phyloP scores from a whole-genome alignment of 257 asterid genomes.

The Solanum chilense region DNA sequence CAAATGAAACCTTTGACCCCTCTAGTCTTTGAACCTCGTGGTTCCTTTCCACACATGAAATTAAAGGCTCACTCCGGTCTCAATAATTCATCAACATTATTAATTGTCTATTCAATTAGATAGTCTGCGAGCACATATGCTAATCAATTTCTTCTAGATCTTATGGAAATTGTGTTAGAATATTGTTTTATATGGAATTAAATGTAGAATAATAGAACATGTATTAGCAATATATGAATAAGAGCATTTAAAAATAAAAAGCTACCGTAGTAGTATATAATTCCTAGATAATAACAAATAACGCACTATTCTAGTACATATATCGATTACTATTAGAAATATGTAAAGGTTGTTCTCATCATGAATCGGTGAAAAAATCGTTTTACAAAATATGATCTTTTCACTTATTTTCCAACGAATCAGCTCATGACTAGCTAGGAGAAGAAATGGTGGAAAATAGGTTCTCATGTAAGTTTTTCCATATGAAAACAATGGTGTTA shows the following conservation, averaged over 20 bases:
- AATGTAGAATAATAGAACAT: neutral
- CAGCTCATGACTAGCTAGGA: neutral
- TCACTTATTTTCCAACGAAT: too few relatives aligned
- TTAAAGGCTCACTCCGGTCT: neutral
- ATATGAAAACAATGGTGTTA: too few relatives aligned
- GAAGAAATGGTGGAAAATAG: neutral
- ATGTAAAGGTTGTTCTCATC: too few relatives aligned
- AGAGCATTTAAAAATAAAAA: neutral
- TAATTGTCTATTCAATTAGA: neutral
- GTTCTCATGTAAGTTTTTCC: neutral
- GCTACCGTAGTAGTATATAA: neutral
- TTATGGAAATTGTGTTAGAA: neutral
- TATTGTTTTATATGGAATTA: neutral
- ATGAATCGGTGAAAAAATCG: too few relatives aligned
- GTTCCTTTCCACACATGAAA: neutral
- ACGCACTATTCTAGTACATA: too few relatives aligned
- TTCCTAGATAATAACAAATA: neutral
- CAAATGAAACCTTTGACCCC: slow-evolving; percentile 1
- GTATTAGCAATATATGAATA: neutral
- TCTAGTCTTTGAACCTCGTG: neutral
- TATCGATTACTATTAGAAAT: too few relatives aligned
- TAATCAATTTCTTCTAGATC: neutral
- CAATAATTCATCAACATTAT: neutral
- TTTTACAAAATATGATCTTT: too few relatives aligned
- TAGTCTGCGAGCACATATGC: neutral